Percentiles rank a stretch among this genome's conserved stretches.
Evolutionary conservation across 75 land plant species (phyloP).

Genomic region (Cunninghamia lanceolata): DNA sequence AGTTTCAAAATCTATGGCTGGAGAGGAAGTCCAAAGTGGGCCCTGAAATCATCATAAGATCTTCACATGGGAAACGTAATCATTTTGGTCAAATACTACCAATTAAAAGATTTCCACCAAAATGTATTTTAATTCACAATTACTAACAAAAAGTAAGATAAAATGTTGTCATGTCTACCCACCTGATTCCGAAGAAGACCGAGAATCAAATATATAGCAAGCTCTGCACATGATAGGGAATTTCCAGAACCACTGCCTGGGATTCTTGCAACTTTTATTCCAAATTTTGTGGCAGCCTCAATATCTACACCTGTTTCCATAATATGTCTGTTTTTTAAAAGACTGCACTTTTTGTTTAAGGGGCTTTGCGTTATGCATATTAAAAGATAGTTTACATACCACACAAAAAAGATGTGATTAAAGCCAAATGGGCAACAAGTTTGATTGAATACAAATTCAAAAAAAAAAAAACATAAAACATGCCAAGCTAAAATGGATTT

Average conservation of each 20-base stretch:
- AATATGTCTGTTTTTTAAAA: not conserved
- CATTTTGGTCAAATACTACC: not conserved
- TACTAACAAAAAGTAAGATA: not conserved
- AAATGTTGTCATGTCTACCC: not conserved
- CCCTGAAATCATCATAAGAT: no score
- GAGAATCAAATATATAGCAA: conserved; percentile 81
- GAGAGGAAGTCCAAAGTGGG: no score
- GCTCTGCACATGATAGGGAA: conserved; percentile 91
- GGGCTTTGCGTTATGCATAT: not conserved
- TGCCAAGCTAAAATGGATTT: not conserved
- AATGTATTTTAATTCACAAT: not conserved
- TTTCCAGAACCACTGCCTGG: conserved; percentile 77
- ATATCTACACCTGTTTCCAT: conserved; percentile 73
- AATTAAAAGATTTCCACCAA: not conserved
- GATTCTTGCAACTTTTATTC: conserved; percentile 92
- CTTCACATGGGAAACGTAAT: not conserved
- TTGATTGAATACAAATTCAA: not conserved
- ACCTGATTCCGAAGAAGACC: conserved; percentile 92
- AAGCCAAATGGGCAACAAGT: not conserved
- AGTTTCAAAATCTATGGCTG: no score
- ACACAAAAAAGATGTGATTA: not conserved
- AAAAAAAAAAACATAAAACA: not conserved
- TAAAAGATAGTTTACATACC: not conserved
- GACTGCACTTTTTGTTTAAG: not conserved
- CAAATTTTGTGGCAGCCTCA: conserved; percentile 78